These are phyloP conservation scores for Acacia crassicarpa DNA, from an alignment of 306 rosid genomes.

Conservation along the genomic window DNA sequence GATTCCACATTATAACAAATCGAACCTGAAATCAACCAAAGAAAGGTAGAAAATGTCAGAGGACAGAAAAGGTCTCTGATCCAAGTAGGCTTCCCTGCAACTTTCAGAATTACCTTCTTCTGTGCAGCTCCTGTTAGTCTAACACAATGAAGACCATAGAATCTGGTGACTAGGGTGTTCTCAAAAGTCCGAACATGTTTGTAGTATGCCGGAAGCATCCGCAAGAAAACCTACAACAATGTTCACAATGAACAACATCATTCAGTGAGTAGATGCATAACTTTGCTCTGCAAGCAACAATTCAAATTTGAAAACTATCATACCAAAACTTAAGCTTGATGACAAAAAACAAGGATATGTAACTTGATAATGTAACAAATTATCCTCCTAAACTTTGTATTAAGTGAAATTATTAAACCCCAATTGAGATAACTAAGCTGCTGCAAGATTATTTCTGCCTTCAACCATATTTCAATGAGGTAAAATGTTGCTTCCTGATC, in stretches of 20 bases:
- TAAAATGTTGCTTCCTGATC: not conserved
- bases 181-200: conserved; percentile 84
- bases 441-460: not conserved
- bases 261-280: not conserved
- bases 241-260: conserved; percentile 26
- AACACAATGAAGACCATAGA: conserved; percentile 90
- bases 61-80: not conserved
- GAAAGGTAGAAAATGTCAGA: not conserved
- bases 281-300: conserved; percentile 3
- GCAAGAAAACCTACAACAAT: conserved; percentile 68
- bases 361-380: not conserved
- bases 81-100: conserved; percentile 1
- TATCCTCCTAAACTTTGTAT: not conserved
- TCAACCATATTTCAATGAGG: not conserved
- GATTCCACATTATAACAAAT: conserved; percentile 94
- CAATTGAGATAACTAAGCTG: not conserved
- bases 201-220: conserved; percentile 97
- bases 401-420: not conserved
- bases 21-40: conserved; percentile 65
- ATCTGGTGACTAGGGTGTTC: conserved; percentile 87
- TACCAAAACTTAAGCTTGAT: not conserved
- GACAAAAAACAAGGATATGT: not conserved
- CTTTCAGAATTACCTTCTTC: conserved; percentile 70
- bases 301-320: conserved; percentile 10
- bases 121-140: conserved; percentile 69